These are phyloP conservation scores for Paracoccidioides lutzii DNA, from an alignment of 2,329 filamentous ascomycete species.

Conservation along the genomic window DNA sequence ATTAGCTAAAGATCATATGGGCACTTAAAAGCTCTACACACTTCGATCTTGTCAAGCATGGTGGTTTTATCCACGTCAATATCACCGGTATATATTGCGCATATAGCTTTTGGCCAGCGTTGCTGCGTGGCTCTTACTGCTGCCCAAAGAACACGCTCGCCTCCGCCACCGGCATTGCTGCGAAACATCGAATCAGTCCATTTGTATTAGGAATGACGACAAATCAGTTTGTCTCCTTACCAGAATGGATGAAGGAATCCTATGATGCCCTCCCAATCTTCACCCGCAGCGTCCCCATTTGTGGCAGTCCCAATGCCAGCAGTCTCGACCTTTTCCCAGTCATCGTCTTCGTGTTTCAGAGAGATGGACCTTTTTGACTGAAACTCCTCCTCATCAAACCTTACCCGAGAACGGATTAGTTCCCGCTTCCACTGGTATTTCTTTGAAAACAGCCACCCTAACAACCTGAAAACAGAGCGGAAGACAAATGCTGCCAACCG, in stretches of 20 bases:
- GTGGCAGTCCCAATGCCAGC: slow-evolving; percentile 34
- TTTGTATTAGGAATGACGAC: not conserved
- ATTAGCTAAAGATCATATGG: slow-evolving; percentile 2
- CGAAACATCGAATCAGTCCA: not conserved
- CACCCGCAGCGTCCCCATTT: slow-evolving; percentile 34
- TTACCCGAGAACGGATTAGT: slow-evolving; percentile 39
- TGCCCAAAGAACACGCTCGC: slow-evolving; percentile 91
- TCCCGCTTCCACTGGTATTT: slow-evolving; percentile 51
- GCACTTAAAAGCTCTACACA: slow-evolving; percentile 17
- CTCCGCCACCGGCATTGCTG: slow-evolving; percentile 90
- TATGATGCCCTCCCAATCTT: slow-evolving; percentile 70
- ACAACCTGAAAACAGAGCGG: slow-evolving; percentile 24
- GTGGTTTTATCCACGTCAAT: slow-evolving; percentile 70
- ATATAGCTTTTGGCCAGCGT: slow-evolving; percentile 76
- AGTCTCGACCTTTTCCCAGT: slow-evolving; percentile 57
- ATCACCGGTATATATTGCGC: slow-evolving; percentile 90
- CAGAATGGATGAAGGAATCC: slow-evolving; percentile 98
- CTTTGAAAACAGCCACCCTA: slow-evolving; percentile 51
- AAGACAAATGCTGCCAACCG: slow-evolving; percentile 22
- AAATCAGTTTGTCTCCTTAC: slow-evolving; percentile 35
- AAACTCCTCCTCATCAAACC: slow-evolving; percentile 30
- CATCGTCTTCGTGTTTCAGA: slow-evolving; percentile 41
- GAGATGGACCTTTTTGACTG: slow-evolving; percentile 17
- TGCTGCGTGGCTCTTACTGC: slow-evolving; percentile 83
- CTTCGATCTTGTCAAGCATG: slow-evolving; percentile 67